Base-by-base conservation (phyloP, 495 filamentous ascomycete genomes). In the Xylaria venustula region DNA sequence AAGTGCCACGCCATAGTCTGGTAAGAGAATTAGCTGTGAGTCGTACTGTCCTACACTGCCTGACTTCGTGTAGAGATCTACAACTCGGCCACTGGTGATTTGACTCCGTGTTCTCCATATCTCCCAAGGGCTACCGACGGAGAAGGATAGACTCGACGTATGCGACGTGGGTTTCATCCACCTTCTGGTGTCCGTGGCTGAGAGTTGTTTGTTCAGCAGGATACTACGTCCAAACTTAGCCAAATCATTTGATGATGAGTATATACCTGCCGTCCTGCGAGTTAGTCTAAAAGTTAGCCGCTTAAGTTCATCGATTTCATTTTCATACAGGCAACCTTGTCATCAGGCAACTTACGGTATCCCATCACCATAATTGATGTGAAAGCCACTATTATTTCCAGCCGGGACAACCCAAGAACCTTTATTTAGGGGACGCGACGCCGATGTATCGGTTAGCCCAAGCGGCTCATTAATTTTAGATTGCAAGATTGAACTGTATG, bases 121-220 rank as follows among this genome's bases (percentile, higher is more conserved):
- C 51, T 83, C 81, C 79, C 78, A 83, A 0, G 81, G 80, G 0
- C 75, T 72, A 5, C 80, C 79, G 20, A 81, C 70, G 2, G 69
- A 68, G 30, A 66, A 57, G 2, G 51, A 60, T 0, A 73, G 51
- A 15, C 64, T 67, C 2, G 77, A 67, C 11, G 76, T 78, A 51
- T 75, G 72, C 1, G 70, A 46, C 20, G 41, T 14, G 4, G 79
- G 79, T 58, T 81, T 81, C 60, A 83, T 62, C 80, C 78, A 83
- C 46, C 66, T 48, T 60, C 77, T 70, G 1, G 79, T 83, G n/a
- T 64, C 46, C 4, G 61, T 46, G 0, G 70, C 61, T 1, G 70
- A 54, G 4, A 82, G 64, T 9, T 82, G 69, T 0, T 70, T 64
- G 19, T 66, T 74, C 37, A 69, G 71, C 14, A 83, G 71, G 45